Conservation (phyloP, 202 grass and related monocot genomes). For the Setaria viridis region DNA sequence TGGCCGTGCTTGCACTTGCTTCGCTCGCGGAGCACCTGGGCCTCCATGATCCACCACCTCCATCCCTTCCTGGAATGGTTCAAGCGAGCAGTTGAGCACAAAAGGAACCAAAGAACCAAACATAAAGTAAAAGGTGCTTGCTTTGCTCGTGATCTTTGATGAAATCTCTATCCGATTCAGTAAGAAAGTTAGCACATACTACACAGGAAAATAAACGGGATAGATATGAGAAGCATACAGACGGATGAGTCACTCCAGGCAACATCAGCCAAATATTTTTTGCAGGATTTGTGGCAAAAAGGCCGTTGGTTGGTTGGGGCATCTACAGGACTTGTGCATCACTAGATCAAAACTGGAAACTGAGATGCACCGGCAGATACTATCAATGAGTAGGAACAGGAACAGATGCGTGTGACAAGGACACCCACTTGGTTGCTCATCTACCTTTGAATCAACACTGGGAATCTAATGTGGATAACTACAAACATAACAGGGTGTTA, state of each 20-base stretch:
- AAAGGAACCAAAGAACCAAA: slow-evolving; percentile 47
- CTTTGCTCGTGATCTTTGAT: slow-evolving; percentile 41
- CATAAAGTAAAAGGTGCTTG: slow-evolving; percentile 38
- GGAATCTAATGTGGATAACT: slow-evolving; percentile 38
- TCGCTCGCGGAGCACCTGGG: slow-evolving; percentile 71
- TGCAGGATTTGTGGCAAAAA: slow-evolving; percentile 37
- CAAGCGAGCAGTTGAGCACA: slow-evolving; percentile 54
- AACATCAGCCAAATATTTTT: slow-evolving; percentile 17
- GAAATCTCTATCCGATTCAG: slow-evolving; percentile 38
- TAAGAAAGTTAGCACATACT: slow-evolving; percentile 34
- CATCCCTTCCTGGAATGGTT: slow-evolving; percentile 40
- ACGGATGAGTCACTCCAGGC: slow-evolving; percentile 3
- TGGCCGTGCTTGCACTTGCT: slow-evolving; percentile 59
- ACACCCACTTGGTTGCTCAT: slow-evolving; percentile 38
- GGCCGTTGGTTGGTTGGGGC: slow-evolving; percentile 7
- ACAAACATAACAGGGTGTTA: slow-evolving; percentile 2
- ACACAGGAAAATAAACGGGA: not conserved
- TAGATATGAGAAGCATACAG: not conserved
- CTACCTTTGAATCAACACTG: slow-evolving; percentile 35
- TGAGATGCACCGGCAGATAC: slow-evolving; percentile 34
- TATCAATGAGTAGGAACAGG: slow-evolving; percentile 10
- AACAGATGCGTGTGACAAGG: slow-evolving; percentile 11
- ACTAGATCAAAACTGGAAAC: slow-evolving; percentile 47
- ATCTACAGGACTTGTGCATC: slow-evolving; percentile 35
- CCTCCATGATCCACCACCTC: slow-evolving; percentile 64